Conservation (phyloP, 2,329 filamentous ascomycete genomes). For the Xylaria arbuscula region DNA sequence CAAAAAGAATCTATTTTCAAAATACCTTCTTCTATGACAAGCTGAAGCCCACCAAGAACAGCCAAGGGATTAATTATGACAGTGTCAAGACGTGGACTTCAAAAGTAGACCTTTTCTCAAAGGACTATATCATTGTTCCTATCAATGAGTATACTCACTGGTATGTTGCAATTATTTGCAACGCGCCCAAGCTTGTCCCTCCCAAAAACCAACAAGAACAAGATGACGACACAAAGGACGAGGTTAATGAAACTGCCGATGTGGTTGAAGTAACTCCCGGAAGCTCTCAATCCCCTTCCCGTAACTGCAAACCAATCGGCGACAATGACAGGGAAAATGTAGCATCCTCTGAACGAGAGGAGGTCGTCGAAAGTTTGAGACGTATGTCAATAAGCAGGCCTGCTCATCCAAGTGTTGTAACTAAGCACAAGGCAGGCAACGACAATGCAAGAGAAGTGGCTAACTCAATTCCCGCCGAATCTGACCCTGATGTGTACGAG, state of each 20-base stretch:
- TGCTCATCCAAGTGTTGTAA: constrained; percentile 27
- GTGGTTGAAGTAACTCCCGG: constrained; percentile 5
- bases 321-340: neutral
- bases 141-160: constrained; percentile 91
- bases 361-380: constrained; percentile 41
- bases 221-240: constrained; percentile 1
- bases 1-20: constrained; percentile 82
- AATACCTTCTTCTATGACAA: constrained; percentile 92
- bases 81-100: constrained; percentile 89
- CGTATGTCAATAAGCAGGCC: constrained; percentile 47
- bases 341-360: constrained; percentile 24
- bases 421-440: constrained; percentile 40
- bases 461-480: constrained; percentile 15
- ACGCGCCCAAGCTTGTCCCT: constrained; percentile 73
- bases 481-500: constrained; percentile 29
- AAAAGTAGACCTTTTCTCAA: constrained; percentile 83
- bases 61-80: constrained; percentile 79
- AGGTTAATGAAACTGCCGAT: constrained; percentile 34
- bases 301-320: neutral
- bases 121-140: constrained; percentile 90
- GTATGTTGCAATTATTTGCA: constrained; percentile 96
- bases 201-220: constrained; percentile 25
- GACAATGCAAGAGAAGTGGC: constrained; percentile 24
- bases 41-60: constrained; percentile 69
- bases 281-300: neutral